Evolutionary conservation across 495 filamentous ascomycete genomes (phyloP).

Genomic region (Aspergillus indologenus): DNA sequence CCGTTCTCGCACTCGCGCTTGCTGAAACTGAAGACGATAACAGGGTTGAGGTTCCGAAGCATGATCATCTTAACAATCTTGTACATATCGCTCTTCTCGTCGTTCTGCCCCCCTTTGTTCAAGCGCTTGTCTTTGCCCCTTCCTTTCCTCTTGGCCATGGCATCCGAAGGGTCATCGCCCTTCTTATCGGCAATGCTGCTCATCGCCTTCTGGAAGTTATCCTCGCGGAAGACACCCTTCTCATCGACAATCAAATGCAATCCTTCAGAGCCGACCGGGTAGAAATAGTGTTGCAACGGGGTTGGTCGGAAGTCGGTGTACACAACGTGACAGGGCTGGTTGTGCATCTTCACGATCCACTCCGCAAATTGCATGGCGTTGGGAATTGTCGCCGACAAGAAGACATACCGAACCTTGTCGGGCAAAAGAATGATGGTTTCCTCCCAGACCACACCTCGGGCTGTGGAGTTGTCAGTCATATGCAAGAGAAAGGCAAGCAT

Average conservation of each 20-base stretch:
- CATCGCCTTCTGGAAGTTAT: slow-evolving; percentile 98
- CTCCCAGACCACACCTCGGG: slow-evolving; percentile 96
- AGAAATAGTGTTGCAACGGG: slow-evolving; percentile 95
- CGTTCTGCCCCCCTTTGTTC: slow-evolving; percentile 74
- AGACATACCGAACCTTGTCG: slow-evolving; percentile 97
- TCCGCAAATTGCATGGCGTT: slow-evolving; percentile 99
- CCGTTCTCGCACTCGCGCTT: slow-evolving; percentile 90
- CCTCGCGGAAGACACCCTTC: slow-evolving; percentile 89
- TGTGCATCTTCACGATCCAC: slow-evolving; percentile 96
- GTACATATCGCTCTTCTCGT: slow-evolving; percentile 78
- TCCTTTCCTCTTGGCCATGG: slow-evolving; percentile 73
- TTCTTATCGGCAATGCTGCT: slow-evolving; percentile 79
- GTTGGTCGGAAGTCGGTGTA: slow-evolving; percentile 98
- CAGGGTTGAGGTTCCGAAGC: slow-evolving; percentile 90
- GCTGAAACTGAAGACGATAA: slow-evolving; percentile 99
- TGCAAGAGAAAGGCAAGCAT: neutral
- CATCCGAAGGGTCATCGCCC: slow-evolving; percentile 77
- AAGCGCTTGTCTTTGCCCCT: slow-evolving; percentile 86
- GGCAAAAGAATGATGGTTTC: slow-evolving; percentile 97
- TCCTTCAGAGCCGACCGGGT: slow-evolving; percentile 87
- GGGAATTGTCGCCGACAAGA: slow-evolving; percentile 97
- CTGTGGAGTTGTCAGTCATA: slow-evolving; percentile 27
- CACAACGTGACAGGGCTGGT: slow-evolving; percentile 95
- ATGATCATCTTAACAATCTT: slow-evolving; percentile 99
- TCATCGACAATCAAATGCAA: slow-evolving; percentile 96